Evolutionary conservation across 2,329 filamentous ascomycete genomes (phyloP).

Genomic region (Cladosporium halotolerans): DNA sequence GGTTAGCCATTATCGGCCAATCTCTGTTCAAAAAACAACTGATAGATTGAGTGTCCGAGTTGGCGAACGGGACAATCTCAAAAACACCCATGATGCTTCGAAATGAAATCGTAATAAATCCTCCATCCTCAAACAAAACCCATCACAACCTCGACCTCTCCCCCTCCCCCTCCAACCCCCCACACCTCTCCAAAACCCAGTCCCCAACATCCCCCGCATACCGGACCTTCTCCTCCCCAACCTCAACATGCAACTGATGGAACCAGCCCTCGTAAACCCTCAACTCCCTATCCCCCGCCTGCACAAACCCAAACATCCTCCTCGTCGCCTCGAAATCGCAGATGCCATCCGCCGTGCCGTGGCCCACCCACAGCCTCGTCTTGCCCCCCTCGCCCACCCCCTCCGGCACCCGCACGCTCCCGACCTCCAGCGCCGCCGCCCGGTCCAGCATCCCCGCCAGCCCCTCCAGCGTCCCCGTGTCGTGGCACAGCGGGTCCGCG

Average conservation of each 20-base stretch:
- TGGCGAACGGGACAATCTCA: no score
- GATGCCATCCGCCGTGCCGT: conserved; percentile 69
- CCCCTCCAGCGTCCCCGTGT: conserved; percentile 80
- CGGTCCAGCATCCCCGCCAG: conserved; percentile 72
- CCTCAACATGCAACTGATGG: conserved; percentile 54
- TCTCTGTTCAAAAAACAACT: no score
- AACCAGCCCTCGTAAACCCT: conserved; percentile 70
- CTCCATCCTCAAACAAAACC: background rate
- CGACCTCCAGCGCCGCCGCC: conserved; percentile 53
- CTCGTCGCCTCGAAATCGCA: conserved; percentile 61
- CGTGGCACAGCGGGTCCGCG: conserved; percentile 67
- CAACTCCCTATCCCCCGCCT: conserved; percentile 62
- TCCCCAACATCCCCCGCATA: conserved; percentile 29
- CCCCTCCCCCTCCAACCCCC: background rate
- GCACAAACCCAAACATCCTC: conserved; percentile 54
- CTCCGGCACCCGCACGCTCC: conserved; percentile 43
- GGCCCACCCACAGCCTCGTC: conserved; percentile 62
- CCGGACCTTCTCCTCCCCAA: conserved; percentile 28
- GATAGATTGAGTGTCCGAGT: no score
- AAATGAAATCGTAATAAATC: background rate
- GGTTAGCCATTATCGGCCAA: no score
- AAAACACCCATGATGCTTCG: no score
- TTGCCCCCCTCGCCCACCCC: conserved; percentile 48
- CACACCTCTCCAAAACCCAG: conserved; percentile 24
- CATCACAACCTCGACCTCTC: conserved; percentile 7